Evolutionary conservation across 169 alveolate genomes (phyloP), one percentile per base, ranked within the genome.

Genomic region (Plasmodium reichenowi): DNA sequence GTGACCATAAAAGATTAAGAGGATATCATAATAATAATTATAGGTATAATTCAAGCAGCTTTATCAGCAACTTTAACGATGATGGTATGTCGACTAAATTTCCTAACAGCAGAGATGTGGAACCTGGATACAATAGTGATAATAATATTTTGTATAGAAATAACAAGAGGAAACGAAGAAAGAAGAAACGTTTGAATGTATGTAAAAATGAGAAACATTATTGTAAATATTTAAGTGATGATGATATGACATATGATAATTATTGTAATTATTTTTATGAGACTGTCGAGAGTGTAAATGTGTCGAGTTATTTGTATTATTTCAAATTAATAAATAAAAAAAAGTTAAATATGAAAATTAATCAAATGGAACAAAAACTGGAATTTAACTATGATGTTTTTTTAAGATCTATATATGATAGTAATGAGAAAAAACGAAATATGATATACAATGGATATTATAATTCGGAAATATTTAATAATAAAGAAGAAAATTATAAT

Each of bases 211-310:
- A 20, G 9, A 24, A 29, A 7, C 75, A 63, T 52, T 56, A 68
- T 47, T 83, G 91, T 43, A 83, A 83, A 47, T 83, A 68, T 45
- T 54, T 83, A 3, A 83, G 91, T 32, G 91, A 83, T 68, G 91
- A 83, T 32, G 91, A 83, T 68, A 15, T 83, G 58, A 54, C 76
- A 0, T 83, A 32, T 56, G 91, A 83, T 47, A 68, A 38, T 15
- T 70, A 83, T 48, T 67, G 72, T 60, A 76, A 64, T 9, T 76
- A 76, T 17, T 63, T 32, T 64, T 63, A n/a, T 5, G 72, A 83
- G 38, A 68, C 0, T 9, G 60, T n/a, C 1, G 74, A 66, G 3
- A 15, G 52, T 45, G 13, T 80, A 13, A 52, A 20, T 56, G 70
- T 68, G 2, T 58, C 50, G 13, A 70, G 74, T 47, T 83, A 83